Evolutionary conservation across 225 moss, liverwort and hornwort species (phyloP), one percentile per base, ranked within the genome.

Genomic region (Climacium dendroides): DNA sequence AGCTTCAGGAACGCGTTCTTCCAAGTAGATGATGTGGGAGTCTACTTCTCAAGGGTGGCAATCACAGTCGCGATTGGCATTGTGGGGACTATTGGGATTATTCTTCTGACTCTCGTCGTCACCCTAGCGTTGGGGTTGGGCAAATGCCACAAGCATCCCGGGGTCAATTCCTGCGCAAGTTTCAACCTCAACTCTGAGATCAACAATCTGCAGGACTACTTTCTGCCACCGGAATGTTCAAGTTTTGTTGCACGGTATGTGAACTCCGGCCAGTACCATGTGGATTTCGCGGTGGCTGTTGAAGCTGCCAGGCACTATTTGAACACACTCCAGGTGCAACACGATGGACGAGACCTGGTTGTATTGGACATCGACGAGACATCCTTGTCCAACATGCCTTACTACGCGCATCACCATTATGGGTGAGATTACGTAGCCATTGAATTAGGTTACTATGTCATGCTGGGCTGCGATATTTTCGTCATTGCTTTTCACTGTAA

Each of bases 301-400:
- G 89, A 86, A 83, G 94, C 96, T 87, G 96, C 95, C 72, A 87
- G 89, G 73, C 83, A 90, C 19, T 99, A 97, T 90, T 87, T 99
- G 87, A 90, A 73, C 19, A 90, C 87, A 30, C 35, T 96, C 16
- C 34, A 85, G n/a, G 64, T 86, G 30, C 84, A 88, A 75, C 87
- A 86, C 66, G 95, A 99, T 78, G 93, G 93, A 78, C 87, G 86
- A 41, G 96, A 99, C 90, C 90, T 97, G 63, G 89, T 97, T 72
- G 91, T 99, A 26, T 90, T 99, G 87, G 99, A 99, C 85, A 90
- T 99, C 67, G 99, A 99, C 69, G 99, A 99, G 88, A 99, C 97
- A 28, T 88, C 82, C 81, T 89, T 99, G 73, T 97, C 97, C 65
- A 97, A 95, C 76, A 69, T 97, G 69, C 95, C 94, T 26, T 99